Conservation (phyloP, 176 grass and related monocot genomes). For the Saccharum officinarum region DNA sequence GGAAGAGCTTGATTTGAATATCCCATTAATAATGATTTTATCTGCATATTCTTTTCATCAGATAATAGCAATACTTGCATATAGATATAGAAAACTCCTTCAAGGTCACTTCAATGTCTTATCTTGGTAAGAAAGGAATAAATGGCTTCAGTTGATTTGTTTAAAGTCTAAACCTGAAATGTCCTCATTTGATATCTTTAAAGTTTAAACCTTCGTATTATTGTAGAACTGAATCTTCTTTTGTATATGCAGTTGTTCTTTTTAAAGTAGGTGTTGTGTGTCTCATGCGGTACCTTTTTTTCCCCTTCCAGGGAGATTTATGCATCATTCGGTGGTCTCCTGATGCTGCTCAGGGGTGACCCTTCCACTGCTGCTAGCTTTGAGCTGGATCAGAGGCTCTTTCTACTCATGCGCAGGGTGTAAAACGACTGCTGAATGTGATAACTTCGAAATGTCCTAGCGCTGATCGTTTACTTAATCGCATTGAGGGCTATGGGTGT, state of each 20-base stretch:
- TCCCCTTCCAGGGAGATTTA: constrained; percentile 48
- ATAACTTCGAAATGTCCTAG: not conserved
- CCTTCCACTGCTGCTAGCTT: constrained; percentile 38
- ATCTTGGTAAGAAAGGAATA: not conserved
- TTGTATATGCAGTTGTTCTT: not conserved
- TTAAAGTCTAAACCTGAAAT: not conserved
- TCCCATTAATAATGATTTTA: not conserved
- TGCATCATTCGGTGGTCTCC: constrained; percentile 53
- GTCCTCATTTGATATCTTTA: not conserved
- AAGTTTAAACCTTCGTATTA: not conserved
- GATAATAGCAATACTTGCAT: not conserved
- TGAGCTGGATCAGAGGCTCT: constrained; percentile 59
- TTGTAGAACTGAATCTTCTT: not conserved
- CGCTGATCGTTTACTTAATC: not conserved
- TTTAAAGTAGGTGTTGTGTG: not conserved
- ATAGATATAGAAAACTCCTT: not conserved
- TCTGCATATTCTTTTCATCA: not conserved
- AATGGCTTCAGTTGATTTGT: not conserved
- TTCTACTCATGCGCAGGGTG: constrained; percentile 61
- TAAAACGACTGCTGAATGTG: not conserved
- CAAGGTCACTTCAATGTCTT: not conserved
- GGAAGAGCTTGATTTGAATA: not conserved
- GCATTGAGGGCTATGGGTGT: not conserved
- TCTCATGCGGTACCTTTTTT: not conserved
- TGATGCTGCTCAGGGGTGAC: constrained; percentile 63